Conservation (phyloP, 2,329 filamentous ascomycete genomes). For the Fusarium tupiense region DNA sequence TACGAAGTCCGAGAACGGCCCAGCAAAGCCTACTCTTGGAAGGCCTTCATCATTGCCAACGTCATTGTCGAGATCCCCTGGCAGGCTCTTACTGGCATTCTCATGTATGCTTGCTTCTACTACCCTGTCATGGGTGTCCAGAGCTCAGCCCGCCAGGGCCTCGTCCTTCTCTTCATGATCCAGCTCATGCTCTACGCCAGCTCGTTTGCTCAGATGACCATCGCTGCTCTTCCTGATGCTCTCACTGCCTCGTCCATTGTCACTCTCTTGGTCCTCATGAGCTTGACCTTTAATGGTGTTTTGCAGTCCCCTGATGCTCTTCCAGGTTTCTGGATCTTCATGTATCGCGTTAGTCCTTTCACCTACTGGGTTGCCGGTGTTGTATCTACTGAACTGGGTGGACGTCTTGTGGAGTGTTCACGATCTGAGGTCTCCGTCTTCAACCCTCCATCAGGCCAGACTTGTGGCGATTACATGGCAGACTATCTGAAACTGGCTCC, state of each 20-base stretch:
- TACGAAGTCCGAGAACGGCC: slow-evolving; percentile 83
- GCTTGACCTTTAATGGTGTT: slow-evolving; percentile 55
- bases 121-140: slow-evolving; percentile 67
- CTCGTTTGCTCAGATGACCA: slow-evolving; percentile 78
- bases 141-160: slow-evolving; percentile 64
- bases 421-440: slow-evolving; percentile 69
- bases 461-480: slow-evolving; percentile 60
- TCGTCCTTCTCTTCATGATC: slow-evolving; percentile 72
- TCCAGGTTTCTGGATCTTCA: slow-evolving; percentile 76
- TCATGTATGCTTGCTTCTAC: slow-evolving; percentile 75
- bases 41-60: slow-evolving; percentile 76
- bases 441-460: slow-evolving; percentile 62
- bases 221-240: slow-evolving; percentile 74
- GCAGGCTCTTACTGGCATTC: slow-evolving; percentile 70
- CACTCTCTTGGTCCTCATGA: slow-evolving; percentile 58
- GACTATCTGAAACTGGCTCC: slow-evolving; percentile 56
- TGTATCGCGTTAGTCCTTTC: slow-evolving; percentile 73
- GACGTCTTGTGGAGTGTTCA: slow-evolving; percentile 55
- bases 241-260: slow-evolving; percentile 62
- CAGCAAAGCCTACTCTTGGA: slow-evolving; percentile 79
- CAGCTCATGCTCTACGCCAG: slow-evolving; percentile 77
- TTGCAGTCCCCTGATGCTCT: slow-evolving; percentile 63
- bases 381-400: slow-evolving; percentile 22
- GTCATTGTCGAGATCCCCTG: slow-evolving; percentile 78
- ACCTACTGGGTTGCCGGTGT: slow-evolving; percentile 73